These are phyloP conservation scores for Pyricularia grisea DNA, from an alignment of 2,329 filamentous ascomycete genomes.

Conservation along the genomic window DNA sequence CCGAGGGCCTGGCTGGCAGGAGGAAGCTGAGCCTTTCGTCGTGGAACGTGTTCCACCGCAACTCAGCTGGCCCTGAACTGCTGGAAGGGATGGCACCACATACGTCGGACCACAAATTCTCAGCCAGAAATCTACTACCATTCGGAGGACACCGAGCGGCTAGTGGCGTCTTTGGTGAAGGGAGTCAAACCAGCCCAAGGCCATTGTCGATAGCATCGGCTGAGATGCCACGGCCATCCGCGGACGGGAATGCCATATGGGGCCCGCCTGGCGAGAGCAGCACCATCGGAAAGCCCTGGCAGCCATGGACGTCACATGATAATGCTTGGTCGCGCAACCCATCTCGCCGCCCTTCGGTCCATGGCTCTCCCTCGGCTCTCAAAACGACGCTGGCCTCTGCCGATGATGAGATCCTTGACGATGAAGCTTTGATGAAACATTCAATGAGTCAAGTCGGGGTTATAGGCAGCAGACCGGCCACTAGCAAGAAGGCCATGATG, in stretches of 20 bases:
- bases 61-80: constrained; percentile 37
- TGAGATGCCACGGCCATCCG: constrained; percentile 68
- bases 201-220: constrained; percentile 60
- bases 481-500: constrained; percentile 38
- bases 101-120: constrained; percentile 23
- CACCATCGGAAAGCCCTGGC: constrained; percentile 34
- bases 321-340: constrained; percentile 55
- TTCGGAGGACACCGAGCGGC: constrained; percentile 39
- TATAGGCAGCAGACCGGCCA: constrained; percentile 69
- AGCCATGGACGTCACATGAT: constrained; percentile 52
- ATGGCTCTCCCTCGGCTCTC: constrained; percentile 59
- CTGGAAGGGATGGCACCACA: constrained; percentile 21
- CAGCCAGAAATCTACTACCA: constrained; percentile 32
- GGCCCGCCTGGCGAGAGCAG: constrained; percentile 38
- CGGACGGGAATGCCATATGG: constrained; percentile 69
- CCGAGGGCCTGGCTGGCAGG: constrained; percentile 39
- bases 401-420: constrained; percentile 54
- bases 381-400: constrained; percentile 54
- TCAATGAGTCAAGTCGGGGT: constrained; percentile 51
- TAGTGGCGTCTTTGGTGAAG: constrained; percentile 38
- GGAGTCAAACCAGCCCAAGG: constrained; percentile 50
- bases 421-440: constrained; percentile 43
- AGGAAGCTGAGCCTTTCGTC: constrained; percentile 44
- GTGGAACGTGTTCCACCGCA: constrained; percentile 49
- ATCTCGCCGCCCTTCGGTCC: constrained; percentile 72